phyloP scores from a whole-genome alignment of 129 eudicot species.

The Silybum marianum region DNA sequence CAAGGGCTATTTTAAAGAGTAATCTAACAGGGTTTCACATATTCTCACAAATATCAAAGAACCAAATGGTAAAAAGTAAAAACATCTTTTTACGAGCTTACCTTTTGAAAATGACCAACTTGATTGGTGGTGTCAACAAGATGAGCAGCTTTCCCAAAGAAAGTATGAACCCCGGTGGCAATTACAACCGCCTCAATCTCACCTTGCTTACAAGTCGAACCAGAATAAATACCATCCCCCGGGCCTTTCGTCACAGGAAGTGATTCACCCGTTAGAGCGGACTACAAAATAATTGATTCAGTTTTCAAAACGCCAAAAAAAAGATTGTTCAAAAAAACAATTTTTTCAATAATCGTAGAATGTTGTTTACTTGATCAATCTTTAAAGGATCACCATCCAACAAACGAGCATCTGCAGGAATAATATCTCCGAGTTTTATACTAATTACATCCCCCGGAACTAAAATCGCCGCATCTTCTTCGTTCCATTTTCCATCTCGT shows the following conservation, averaged over 20 bases:
- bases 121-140: conserved; percentile 77
- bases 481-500: neutral
- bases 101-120: conserved; percentile 90
- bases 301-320: neutral
- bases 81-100: conserved; percentile 22
- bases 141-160: conserved; percentile 87
- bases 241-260: conserved; percentile 90
- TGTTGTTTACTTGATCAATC: conserved; percentile 62
- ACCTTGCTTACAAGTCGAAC: conserved; percentile 88
- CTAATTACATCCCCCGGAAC: neutral
- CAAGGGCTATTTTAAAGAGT: neutral
- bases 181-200: conserved; percentile 82
- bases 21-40: neutral
- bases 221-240: conserved; percentile 84
- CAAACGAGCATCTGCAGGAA: conserved; percentile 86
- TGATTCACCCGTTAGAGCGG: conserved; percentile 80
- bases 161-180: conserved; percentile 87
- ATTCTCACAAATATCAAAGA: neutral
- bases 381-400: conserved; percentile 82
- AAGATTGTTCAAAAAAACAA: neutral
- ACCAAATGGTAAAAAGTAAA: neutral
- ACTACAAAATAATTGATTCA: conserved; percentile 39
- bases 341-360: neutral
- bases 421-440: conserved; percentile 18
- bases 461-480: neutral